phyloP scores from a whole-genome alignment of 163 green algal species.

The Chlamydomonas reinhardtii region DNA sequence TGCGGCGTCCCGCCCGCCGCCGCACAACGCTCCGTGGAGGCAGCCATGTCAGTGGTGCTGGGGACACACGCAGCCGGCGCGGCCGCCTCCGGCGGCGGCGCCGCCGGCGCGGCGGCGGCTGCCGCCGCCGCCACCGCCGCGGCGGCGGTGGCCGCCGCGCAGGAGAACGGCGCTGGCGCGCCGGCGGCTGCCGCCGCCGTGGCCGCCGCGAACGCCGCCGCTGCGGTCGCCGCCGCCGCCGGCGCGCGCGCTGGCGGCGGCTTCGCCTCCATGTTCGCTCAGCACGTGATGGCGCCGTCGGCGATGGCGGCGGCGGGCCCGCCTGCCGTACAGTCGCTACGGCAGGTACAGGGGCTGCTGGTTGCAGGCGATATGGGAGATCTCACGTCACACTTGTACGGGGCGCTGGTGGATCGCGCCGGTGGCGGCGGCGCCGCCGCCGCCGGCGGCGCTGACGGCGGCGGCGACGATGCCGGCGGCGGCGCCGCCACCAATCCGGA shows the following conservation, averaged over 20 bases:
- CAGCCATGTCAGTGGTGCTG: constrained; percentile 27
- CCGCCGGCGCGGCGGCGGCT: not conserved
- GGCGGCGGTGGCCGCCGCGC: not conserved
- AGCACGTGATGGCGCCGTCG: constrained; percentile 26
- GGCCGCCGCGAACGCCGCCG: not conserved
- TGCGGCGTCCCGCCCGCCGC: constrained; percentile 26
- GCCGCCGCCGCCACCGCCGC: not conserved
- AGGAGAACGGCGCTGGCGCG: not conserved
- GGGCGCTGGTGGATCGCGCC: constrained; percentile 31
- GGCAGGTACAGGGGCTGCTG: constrained; percentile 51
- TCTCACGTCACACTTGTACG: constrained; percentile 43
- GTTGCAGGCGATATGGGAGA: constrained; percentile 46
- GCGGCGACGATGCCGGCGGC: not conserved
- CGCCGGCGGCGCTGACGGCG: not conserved
- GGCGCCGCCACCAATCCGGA: constrained; percentile 3
- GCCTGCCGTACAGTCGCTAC: constrained; percentile 26
- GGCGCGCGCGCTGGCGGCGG: not conserved
- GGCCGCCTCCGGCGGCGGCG: not conserved
- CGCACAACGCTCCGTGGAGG: constrained; percentile 23
- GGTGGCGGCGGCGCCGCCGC: not conserved
- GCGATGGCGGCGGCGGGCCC: not conserved
- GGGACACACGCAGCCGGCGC: not conserved
- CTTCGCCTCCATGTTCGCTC: constrained; percentile 18
- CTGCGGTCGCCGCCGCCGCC: not conserved
- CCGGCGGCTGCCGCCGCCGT: not conserved